These are phyloP conservation scores for Pestalotiopsis sp. DNA, from an alignment of 2,329 filamentous ascomycete genomes.

Conservation along the genomic window DNA sequence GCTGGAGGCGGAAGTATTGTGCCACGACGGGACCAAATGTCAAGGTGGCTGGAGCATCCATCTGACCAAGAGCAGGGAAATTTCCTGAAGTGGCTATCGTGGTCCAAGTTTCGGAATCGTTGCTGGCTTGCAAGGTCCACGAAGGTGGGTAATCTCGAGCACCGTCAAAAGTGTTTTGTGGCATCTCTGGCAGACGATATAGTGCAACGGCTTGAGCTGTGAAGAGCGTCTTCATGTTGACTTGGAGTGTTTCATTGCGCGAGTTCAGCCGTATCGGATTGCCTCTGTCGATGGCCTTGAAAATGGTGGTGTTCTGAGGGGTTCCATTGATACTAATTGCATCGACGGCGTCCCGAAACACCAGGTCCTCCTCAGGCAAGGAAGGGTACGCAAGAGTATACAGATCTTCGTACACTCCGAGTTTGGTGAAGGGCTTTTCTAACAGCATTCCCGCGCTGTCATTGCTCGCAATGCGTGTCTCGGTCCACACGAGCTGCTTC, in stretches of 20 bases:
- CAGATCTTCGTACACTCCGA: neutral
- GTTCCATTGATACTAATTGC: neutral
- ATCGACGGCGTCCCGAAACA: neutral
- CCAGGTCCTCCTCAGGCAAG: neutral
- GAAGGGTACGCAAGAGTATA: neutral
- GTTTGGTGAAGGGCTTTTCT: neutral
- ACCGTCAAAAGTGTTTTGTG: neutral
- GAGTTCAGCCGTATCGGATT: neutral
- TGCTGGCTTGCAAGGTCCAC: neutral
- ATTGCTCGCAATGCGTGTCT: neutral
- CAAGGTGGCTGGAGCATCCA: neutral
- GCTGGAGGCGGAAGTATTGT: neutral
- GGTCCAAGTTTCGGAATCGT: neutral
- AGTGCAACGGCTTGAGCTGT: neutral
- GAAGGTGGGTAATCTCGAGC: neutral
- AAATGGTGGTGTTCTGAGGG: neutral
- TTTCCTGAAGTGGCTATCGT: neutral
- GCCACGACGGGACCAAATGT: neutral
- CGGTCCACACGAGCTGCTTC: neutral
- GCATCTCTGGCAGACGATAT: neutral
- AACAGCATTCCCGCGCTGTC: neutral
- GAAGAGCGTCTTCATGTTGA: neutral
- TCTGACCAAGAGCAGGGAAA: neutral
- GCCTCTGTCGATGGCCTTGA: neutral
- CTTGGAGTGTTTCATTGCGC: neutral